A percentile compares a stretch with the other conserved stretches of the same genome.
Conservation (phyloP, 2,329 filamentous ascomycete species). For the Alternaria postmessia region DNA sequence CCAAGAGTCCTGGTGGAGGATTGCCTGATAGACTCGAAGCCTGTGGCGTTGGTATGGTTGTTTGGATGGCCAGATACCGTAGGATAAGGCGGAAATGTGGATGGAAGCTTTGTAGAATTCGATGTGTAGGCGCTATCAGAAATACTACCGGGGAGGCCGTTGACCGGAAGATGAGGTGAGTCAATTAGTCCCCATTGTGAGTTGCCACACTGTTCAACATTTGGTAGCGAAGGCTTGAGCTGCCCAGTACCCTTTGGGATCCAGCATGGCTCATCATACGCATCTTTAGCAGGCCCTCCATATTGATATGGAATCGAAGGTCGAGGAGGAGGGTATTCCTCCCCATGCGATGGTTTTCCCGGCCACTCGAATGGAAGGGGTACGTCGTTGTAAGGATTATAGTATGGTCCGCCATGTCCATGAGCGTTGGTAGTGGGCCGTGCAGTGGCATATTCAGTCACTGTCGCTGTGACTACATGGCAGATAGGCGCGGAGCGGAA, state of each 20-base stretch:
- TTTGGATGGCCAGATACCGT: constrained; percentile 13
- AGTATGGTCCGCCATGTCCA: constrained; percentile 41
- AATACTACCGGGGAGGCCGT: constrained; percentile 25
- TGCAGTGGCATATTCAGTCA: constrained; percentile 28
- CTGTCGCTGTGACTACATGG: constrained; percentile 22
- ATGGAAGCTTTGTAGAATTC: background rate
- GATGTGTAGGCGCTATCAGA: constrained; percentile 8
- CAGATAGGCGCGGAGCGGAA: constrained; percentile 18
- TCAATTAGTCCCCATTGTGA: constrained; percentile 41
- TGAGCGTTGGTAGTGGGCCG: constrained; percentile 28
- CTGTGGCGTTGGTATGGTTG: constrained; percentile 17
- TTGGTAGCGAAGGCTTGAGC: constrained; percentile 30
- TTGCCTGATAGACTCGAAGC: constrained; percentile 3
- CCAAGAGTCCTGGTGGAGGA: constrained; percentile 1
- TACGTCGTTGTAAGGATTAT: constrained; percentile 42
- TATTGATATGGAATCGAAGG: constrained; percentile 35
- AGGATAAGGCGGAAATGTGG: constrained; percentile 13
- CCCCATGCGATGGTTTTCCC: constrained; percentile 30
- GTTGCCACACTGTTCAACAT: constrained; percentile 37
- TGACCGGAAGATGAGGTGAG: constrained; percentile 34
- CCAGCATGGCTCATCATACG: constrained; percentile 40
- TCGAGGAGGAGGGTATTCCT: constrained; percentile 26
- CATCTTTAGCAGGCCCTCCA: constrained; percentile 28
- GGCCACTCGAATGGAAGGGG: constrained; percentile 39
- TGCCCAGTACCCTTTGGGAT: constrained; percentile 31